Evolutionary conservation across 1,284 basidiomycete species (phyloP), one percentile per base, ranked within the genome.

Genomic region (Trametes versicolor): DNA sequence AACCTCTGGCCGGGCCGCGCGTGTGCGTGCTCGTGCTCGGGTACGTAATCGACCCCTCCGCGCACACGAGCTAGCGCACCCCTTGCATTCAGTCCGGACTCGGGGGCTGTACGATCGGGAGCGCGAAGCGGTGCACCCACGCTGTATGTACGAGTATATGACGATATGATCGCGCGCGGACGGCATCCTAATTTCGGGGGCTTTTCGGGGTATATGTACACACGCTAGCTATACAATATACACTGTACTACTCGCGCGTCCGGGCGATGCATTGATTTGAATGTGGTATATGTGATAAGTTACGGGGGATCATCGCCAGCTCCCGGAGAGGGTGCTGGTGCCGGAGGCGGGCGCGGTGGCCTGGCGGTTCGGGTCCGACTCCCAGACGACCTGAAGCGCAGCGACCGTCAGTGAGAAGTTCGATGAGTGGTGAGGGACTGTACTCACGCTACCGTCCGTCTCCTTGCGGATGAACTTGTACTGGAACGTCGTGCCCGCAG

Each of bases 391-490:
- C 81, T 81, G 66, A 10, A 87, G 87, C 27, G 73, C 71, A 5
- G 80, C 80, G 7, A 75, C 73, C 47, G 82, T 69, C 80, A 81
- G 23, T 15, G 27, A 29, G 7, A 25, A 1, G 27, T 6, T 25
- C 48, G 48, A 7, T 5, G 23, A 21, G 36, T 17, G 13, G 32
- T 52, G 34, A 39, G 39, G 54, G 41, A 41, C n/a, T 21, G 6
- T 4, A 78, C 86, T 68, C 68, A 88, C 87, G 62, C 74, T 82
- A 55, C 86, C 87, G 66, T 85, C 78, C 1, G 80, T 78, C 66
- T 85, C 83, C 72, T 85, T 87, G 32, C 85, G 77, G 65, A 90
- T 85, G 65, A 87, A 89, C 74, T 89, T 90, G 77, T 85, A 90
- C 67, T 85, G 69, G 73, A 90, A 87, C 0, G 71, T 68, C 0